Percentiles rank a stretch among this genome's conserved stretches.
Conservation (phyloP, 75 land plant genomes). For the Adiantum capillusveneris region DNA sequence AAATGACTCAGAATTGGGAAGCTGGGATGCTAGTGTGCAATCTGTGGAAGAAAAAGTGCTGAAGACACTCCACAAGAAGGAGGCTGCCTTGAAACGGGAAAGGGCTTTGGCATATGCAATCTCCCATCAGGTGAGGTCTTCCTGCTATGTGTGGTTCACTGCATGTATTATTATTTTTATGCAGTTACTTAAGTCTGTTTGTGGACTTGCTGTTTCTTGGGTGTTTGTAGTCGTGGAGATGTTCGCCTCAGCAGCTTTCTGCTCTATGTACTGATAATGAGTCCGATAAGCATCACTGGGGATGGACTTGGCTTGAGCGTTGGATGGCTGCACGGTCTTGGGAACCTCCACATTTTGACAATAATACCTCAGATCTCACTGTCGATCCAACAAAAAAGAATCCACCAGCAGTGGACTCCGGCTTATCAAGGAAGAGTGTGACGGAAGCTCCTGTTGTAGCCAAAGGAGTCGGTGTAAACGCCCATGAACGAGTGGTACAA, state of each 20-base stretch:
- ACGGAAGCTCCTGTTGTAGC: not conserved
- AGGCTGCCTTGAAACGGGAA: constrained; percentile 75
- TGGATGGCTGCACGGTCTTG: constrained; percentile 84
- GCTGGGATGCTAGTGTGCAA: constrained; percentile 6
- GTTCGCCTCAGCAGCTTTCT: not conserved
- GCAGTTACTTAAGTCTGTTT: too few species aligned
- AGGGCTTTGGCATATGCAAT: constrained; percentile 71
- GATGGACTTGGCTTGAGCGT: constrained; percentile 67
- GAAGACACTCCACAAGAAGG: constrained; percentile 57
- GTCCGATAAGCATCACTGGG: constrained; percentile 24
- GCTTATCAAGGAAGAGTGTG: not conserved
- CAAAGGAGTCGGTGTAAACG: not conserved
- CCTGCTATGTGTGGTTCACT: not conserved
- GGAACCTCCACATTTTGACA: constrained; percentile 34
- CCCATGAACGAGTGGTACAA: not conserved
- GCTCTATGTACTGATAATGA: constrained; percentile 28
- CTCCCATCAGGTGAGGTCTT: constrained; percentile 62
- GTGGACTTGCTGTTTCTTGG: too few species aligned
- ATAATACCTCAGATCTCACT: not conserved
- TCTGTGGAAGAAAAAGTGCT: constrained; percentile 53
- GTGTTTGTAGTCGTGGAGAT: not conserved
- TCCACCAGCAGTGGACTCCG: not conserved
- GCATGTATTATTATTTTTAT: too few species aligned
- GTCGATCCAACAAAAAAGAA: too few species aligned
- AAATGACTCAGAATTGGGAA: not conserved